Percentiles rank a stretch among this genome's conserved stretches.
phyloP scores from a whole-genome alignment of 2,329 filamentous ascomycete species.

The Ophiocordyceps camponoti-floridani region DNA sequence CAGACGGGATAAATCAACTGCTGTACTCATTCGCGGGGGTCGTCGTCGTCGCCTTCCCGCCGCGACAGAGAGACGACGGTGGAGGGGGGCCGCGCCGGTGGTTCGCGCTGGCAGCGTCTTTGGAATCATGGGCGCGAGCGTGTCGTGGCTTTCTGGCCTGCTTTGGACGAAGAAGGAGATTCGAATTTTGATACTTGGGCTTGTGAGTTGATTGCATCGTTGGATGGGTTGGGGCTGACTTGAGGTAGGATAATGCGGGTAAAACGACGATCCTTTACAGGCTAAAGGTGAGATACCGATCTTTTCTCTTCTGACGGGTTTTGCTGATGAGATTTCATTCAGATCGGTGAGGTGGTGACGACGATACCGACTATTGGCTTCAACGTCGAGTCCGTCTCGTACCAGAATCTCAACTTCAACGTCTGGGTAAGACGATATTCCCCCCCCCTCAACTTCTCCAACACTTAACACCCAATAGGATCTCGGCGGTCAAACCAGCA shows the following conservation, averaged over 20 bases:
- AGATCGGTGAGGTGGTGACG: conserved; percentile 97
- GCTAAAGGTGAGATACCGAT: conserved; percentile 49
- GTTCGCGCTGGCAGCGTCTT: neutral
- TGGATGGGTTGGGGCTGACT: conserved; percentile 4
- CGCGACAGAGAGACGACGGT: neutral
- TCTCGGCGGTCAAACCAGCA: conserved; percentile 93
- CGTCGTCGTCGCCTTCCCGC: neutral
- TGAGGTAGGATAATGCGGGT: conserved; percentile 74
- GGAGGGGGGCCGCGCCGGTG: neutral
- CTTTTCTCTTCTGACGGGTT: neutral
- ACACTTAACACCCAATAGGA: conserved; percentile 32
- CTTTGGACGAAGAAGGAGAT: conserved; percentile 96
- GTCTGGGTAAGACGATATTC: conserved; percentile 59
- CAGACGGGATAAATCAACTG: too few species aligned
- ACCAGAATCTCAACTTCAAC: conserved; percentile 97
- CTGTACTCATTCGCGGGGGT: too few species aligned
- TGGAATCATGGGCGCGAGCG: conserved; percentile 40
- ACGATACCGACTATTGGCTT: conserved; percentile 99
- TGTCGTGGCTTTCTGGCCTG: conserved; percentile 54
- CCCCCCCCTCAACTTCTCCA: neutral
- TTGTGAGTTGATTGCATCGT: conserved; percentile 39
- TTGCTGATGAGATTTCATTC: neutral
- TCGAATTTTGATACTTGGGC: conserved; percentile 79
- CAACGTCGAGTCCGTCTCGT: conserved; percentile 96
- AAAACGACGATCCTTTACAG: conserved; percentile 96